These are phyloP conservation scores for Exidia glandulosa DNA, from an alignment of 768 basidiomycete species.

Conservation along the genomic window DNA sequence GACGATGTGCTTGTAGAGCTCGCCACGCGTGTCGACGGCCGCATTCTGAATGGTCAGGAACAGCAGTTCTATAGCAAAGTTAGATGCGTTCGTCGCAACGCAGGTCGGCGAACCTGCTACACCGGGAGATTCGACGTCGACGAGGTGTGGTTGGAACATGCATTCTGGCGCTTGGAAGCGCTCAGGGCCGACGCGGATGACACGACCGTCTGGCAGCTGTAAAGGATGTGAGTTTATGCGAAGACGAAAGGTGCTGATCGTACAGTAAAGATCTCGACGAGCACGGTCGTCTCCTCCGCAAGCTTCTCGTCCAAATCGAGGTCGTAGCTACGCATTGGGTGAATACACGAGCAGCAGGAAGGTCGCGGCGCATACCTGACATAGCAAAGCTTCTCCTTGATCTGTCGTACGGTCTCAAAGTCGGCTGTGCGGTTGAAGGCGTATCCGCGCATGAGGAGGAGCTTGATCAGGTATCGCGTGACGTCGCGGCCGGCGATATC, in stretches of 20 bases:
- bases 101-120: constrained; percentile 62
- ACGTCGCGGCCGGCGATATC: constrained; percentile 7
- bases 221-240: neutral
- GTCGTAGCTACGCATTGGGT: constrained; percentile 77
- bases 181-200: constrained; percentile 95
- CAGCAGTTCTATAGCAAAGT: constrained; percentile 78
- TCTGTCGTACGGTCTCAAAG: constrained; percentile 38
- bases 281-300: constrained; percentile 89
- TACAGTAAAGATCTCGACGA: constrained; percentile 95
- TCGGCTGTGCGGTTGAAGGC: constrained; percentile 40
- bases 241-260: constrained; percentile 32
- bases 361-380: constrained; percentile 42
- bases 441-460: constrained; percentile 13
- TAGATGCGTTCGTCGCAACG: constrained; percentile 41
- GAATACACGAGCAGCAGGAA: constrained; percentile 36
- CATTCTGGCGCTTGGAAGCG: constrained; percentile 99
- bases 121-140: constrained; percentile 94
- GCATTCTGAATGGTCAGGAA: neutral
- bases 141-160: constrained; percentile 98
- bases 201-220: constrained; percentile 89
- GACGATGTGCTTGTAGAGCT: constrained; percentile 3
- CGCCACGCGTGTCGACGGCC: neutral
- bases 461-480: constrained; percentile 2
- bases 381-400: constrained; percentile 49
- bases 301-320: constrained; percentile 90